phyloP scores from a whole-genome alignment of 257 asterid genomes.

The Coffea eugenioides region DNA sequence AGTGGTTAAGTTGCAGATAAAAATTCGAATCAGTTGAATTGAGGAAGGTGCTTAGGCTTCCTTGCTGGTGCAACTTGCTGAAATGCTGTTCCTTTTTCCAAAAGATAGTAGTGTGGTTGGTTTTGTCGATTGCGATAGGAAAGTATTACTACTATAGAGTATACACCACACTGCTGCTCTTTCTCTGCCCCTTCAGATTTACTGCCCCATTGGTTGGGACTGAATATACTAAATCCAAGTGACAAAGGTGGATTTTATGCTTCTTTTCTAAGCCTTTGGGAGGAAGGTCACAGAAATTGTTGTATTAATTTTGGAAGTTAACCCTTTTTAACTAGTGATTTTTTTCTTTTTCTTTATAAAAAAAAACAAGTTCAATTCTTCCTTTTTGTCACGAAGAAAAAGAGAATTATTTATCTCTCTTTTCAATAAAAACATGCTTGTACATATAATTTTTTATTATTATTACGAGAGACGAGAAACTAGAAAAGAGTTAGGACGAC shows the following conservation, averaged over 20 bases:
- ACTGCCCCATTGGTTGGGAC: slow-evolving; percentile 5
- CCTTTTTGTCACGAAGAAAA: no score
- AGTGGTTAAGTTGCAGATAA: slow-evolving; percentile 20
- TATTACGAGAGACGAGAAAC: no score
- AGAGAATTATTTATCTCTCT: no score
- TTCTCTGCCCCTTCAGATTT: not conserved
- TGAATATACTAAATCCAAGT: slow-evolving; percentile 22
- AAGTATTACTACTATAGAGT: not conserved
- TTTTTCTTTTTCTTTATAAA: no score
- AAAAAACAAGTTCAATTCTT: no score
- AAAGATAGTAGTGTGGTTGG: slow-evolving; percentile 19
- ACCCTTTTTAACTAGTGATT: no score
- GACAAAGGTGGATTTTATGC: slow-evolving; percentile 14
- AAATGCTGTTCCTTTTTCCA: slow-evolving; percentile 17
- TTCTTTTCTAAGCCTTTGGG: slow-evolving; percentile 1
- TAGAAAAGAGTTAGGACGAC: no score
- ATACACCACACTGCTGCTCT: not conserved
- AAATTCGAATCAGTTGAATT: slow-evolving; percentile 23
- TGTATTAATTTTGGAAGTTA: not conserved
- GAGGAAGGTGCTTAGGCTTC: slow-evolving; percentile 23
- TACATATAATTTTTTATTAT: no score
- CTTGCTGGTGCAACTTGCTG: slow-evolving; percentile 30
- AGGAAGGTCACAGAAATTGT: not conserved
- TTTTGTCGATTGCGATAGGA: slow-evolving; percentile 12
- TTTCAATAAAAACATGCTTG: no score